These are phyloP conservation scores for Rhodotorula sp. DNA, from an alignment of 1,284 basidiomycete species.

Conservation along the genomic window DNA sequence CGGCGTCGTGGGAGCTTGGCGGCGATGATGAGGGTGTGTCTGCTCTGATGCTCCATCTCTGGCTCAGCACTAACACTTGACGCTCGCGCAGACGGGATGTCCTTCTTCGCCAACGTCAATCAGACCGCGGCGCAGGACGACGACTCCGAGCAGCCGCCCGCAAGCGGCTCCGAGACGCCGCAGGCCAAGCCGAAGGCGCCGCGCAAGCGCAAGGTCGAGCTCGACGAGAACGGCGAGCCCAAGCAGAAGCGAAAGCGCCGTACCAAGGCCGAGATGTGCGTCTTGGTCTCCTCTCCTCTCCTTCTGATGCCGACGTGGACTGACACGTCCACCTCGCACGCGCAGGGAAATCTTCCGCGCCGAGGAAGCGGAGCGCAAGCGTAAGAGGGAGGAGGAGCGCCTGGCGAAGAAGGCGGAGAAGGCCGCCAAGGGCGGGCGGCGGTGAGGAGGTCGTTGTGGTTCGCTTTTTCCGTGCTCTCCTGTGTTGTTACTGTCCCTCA, in stretches of 20 bases:
- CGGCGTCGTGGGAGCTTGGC: slow-evolving; percentile 17
- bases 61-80: too few relatives aligned
- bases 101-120: slow-evolving; percentile 39
- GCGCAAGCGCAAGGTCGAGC: slow-evolving; percentile 30
- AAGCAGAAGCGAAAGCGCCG: slow-evolving; percentile 37
- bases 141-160: slow-evolving; percentile 31
- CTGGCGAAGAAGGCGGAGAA: slow-evolving; percentile 19
- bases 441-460: not conserved
- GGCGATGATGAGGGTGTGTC: slow-evolving; percentile 40
- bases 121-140: slow-evolving; percentile 31
- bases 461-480: not conserved
- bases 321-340: not conserved
- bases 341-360: slow-evolving; percentile 22
- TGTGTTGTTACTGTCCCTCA: not conserved
- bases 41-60: not conserved
- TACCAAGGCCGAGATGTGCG: slow-evolving; percentile 36
- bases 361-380: slow-evolving; percentile 20
- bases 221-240: slow-evolving; percentile 36
- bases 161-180: slow-evolving; percentile 16
- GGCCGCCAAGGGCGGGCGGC: not conserved
- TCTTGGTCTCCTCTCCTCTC: not conserved
- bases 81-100: slow-evolving; percentile 22
- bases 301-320: rapidly evolving
- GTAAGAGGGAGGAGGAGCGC: slow-evolving; percentile 8
- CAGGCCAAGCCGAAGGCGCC: slow-evolving; percentile 22